Base-by-base conservation (phyloP, 1,284 basidiomycete species). In the Phlebopus sp. region DNA sequence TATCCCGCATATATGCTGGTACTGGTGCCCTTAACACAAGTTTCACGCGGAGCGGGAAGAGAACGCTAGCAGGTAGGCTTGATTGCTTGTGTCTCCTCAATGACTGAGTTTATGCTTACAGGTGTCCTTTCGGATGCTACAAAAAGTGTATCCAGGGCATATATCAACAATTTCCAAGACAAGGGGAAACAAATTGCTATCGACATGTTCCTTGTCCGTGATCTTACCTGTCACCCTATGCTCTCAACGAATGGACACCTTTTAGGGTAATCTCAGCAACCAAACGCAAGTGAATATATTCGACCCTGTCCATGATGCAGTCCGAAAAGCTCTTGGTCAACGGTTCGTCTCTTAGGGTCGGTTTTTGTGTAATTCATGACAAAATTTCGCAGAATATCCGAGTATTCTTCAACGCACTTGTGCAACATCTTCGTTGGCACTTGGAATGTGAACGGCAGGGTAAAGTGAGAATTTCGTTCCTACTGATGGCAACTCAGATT, bases 131-230 rank as follows among this genome's bases (percentile, higher is more conserved):
- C 92, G 15, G 94, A 99, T 69, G 96, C 96, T 4, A 97, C 94
- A 2, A 99, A 99, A 68, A 96, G 92, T 59, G 92, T 97, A 17
- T 87, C 84, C 13, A 81, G 94, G 49, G 94, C 96, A 47, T 98
- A 98, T 62, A 97, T 98, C 66, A 97, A 96, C 67, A 98, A 98
- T 64, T 98, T 99, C 65, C 91, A 96, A 57, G 97, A 99, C 67
- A 92, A 92, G 66, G 83, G 79, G 37, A 99, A 99, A 66, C 97
- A 99, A 61, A 72, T 81, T 15, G 92, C 95, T 0, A 98, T 99
- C 53, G 97, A 99, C 62, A 88, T 93, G 78, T 88, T 99, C 56
- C 75, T 99, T 55, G 92, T 93, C 50, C 46, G 82, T 49, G 13
- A 4, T 51, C 17, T 42, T 7, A 5, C 3, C 14, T 38, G 13